Percentiles rank a stretch among this genome's conserved stretches.
Evolutionary conservation across 768 basidiomycete genomes (phyloP).

Genomic region (Porphyrellus cyaneotinctus): DNA sequence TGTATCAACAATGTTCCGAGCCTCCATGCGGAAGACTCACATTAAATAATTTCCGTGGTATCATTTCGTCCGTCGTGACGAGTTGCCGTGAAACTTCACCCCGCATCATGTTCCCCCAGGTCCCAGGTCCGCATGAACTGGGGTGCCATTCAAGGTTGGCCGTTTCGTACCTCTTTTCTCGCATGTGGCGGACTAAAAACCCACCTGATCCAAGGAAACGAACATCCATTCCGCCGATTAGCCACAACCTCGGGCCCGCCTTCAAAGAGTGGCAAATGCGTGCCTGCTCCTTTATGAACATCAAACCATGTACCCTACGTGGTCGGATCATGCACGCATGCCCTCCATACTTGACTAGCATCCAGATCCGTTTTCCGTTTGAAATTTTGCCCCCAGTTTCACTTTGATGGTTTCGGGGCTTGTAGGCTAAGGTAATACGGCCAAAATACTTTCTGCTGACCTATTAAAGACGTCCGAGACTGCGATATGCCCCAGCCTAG

Average conservation of each 20-base stretch:
- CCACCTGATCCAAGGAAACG: constrained; percentile 26
- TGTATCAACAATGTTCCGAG: no score
- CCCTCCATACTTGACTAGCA: neutral
- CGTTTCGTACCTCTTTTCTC: neutral
- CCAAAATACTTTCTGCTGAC: no score
- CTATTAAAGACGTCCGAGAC: neutral
- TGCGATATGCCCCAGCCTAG: neutral
- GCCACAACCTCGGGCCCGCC: neutral
- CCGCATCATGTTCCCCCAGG: neutral
- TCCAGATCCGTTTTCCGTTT: constrained; percentile 28
- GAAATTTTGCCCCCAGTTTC: constrained; percentile 28
- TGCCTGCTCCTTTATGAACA: neutral
- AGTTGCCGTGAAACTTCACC: constrained; percentile 20
- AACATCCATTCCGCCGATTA: constrained; percentile 15
- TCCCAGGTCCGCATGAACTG: neutral
- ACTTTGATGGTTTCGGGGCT: constrained; percentile 34
- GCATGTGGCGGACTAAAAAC: constrained; percentile 5
- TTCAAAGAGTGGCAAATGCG: no score
- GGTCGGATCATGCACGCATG: constrained; percentile 21
- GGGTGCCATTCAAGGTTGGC: constrained; percentile 14
- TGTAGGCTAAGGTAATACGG: constrained; percentile 34
- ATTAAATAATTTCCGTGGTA: neutral
- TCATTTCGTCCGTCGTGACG: neutral
- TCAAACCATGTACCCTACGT: constrained; percentile 7
- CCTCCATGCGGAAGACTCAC: neutral